Evolutionary conservation across 192 early-diverging fungal species (phyloP), one percentile per base, ranked within the genome.

Genomic region (Dissophora ornata): DNA sequence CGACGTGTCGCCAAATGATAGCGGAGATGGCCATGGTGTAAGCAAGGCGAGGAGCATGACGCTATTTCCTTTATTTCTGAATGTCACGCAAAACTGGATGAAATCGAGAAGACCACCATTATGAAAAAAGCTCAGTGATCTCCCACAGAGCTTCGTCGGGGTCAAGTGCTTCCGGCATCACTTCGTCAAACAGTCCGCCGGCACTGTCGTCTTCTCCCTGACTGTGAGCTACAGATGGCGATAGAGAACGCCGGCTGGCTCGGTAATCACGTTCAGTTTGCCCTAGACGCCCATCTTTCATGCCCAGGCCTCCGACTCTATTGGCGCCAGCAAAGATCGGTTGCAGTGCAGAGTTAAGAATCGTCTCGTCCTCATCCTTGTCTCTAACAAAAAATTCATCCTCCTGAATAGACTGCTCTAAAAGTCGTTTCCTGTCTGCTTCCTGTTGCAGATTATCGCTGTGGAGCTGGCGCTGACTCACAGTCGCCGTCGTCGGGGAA

Each of bases 151-250:
- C 52, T 25, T 77, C 73, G 36, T 77, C 41, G 3, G 52, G 57
- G 40, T 77, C 73, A 4, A 77, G 65, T 7, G 32, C 48, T 25
- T 67, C 73, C 15, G 73, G 73, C 73, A 77, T 77, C 28, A 19
- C 28, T 24, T 77, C 73, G 45, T 67, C 73, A 56, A 77, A 77
- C 18, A 77, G 56, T 15, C 71, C 62, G 12, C 62, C 56, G 2
- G n/a, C 13, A 28, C 18, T 42, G 2, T 34, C 47, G 2, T 21
- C 48, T 16, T 12, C 53, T 26, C 34, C 60, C 1, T 42, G 22
- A 13, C 26, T 19, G 22, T 26, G 28, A 38, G n/a, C n/a, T n/a
- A n/a, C n/a, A n/a, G n/a, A n/a, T n/a, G n/a, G n/a, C n/a, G n/a
- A n/a, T n/a, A n/a, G n/a, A n/a, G n/a, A n/a, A n/a, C n/a, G n/a